A percentile compares a stretch with the other conserved stretches of the same genome.
Conservation (phyloP, 176 grass and related monocot species). For the Dendrocalamus sinicus region DNA sequence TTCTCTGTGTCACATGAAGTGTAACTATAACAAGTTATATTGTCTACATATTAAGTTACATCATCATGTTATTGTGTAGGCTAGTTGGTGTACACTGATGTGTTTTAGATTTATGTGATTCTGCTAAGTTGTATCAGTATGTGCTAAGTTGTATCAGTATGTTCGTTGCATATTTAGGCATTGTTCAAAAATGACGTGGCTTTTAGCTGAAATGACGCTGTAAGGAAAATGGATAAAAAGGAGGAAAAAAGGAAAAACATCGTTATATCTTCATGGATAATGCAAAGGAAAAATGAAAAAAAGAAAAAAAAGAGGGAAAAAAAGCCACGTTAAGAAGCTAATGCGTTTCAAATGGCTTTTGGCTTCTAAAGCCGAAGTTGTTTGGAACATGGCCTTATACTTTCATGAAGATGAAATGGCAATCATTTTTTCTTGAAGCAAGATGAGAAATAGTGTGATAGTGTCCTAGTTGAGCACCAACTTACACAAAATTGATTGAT, state of each 20-base stretch:
- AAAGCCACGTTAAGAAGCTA: too few relatives aligned
- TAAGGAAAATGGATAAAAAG: too few relatives aligned
- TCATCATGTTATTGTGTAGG: slow-evolving; percentile 23
- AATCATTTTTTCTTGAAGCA: background rate
- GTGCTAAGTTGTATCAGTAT: too few relatives aligned
- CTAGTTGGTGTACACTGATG: slow-evolving; percentile 23
- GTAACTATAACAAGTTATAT: slow-evolving; percentile 32
- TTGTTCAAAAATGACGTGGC: too few relatives aligned
- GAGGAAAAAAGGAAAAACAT: too few relatives aligned
- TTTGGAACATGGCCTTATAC: background rate
- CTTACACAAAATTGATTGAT: too few relatives aligned
- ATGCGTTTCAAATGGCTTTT: too few relatives aligned
- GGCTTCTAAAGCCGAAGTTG: too few relatives aligned
- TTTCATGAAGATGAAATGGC: background rate
- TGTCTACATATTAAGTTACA: slow-evolving; percentile 38
- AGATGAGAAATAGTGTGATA: background rate
- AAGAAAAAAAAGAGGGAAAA: too few relatives aligned
- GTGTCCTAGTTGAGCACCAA: slow-evolving; percentile 27
- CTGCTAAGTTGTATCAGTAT: background rate
- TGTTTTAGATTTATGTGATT: slow-evolving; percentile 7
- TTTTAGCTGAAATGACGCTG: too few relatives aligned
- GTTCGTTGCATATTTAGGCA: background rate
- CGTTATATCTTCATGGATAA: too few relatives aligned
- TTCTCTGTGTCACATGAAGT: slow-evolving; percentile 2
- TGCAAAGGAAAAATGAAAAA: too few relatives aligned